A percentile compares a stretch with the other conserved stretches of the same genome.
These are phyloP conservation scores for Leccinum fibrillosum DNA, from an alignment of 768 basidiomycete genomes.

Conservation along the genomic window DNA sequence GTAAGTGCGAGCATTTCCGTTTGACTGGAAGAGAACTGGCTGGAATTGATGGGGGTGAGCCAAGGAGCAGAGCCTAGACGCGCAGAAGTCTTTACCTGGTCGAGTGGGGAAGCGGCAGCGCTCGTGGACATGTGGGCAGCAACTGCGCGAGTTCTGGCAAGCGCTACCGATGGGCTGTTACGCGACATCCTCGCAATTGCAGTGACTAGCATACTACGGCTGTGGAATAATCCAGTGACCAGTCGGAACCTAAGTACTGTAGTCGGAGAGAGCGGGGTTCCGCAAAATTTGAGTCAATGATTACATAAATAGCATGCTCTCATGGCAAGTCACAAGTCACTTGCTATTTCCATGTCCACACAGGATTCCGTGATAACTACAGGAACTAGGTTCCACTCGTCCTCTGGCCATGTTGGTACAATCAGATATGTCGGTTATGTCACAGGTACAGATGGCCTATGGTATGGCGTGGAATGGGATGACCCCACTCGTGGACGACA, in stretches of 20 bases:
- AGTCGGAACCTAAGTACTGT: background rate
- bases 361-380: constrained; percentile 26
- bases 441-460: constrained; percentile 58
- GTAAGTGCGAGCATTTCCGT: constrained; percentile 60
- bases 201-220: constrained; percentile 27
- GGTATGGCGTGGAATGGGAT: constrained; percentile 99
- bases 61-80: background rate
- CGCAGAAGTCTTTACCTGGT: constrained; percentile 19
- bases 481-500: constrained; percentile 82
- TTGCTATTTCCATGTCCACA: constrained; percentile 7
- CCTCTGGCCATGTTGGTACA: constrained; percentile 57
- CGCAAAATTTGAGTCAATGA: constrained; percentile 7
- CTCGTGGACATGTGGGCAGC: constrained; percentile 35
- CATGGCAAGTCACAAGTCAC: background rate
- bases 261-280: background rate
- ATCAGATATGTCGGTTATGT: constrained; percentile 68
- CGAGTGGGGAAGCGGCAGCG: constrained; percentile 10
- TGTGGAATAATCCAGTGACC: background rate
- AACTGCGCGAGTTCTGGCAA: constrained; percentile 31
- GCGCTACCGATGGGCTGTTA: constrained; percentile 24
- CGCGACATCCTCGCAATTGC: constrained; percentile 29
- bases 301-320: constrained; percentile 13
- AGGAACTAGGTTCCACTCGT: constrained; percentile 54
- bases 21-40: constrained; percentile 69
- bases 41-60: constrained; percentile 22